A percentile compares a stretch with the other conserved stretches of the same genome.
phyloP scores from a whole-genome alignment of 768 basidiomycete species.

The Boletales sp. region DNA sequence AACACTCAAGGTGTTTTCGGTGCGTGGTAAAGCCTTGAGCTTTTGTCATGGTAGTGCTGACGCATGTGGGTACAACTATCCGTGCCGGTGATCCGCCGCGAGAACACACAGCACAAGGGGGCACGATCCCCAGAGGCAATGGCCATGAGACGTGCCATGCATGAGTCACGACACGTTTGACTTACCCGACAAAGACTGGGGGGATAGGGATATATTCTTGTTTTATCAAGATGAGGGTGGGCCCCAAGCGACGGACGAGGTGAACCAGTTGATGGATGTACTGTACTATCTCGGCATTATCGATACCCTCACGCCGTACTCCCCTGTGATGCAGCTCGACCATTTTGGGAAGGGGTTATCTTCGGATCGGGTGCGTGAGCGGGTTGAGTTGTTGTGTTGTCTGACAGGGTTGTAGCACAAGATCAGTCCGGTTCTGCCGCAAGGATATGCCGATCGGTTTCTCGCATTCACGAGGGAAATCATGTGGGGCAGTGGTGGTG shows the following conservation, averaged over 20 bases:
- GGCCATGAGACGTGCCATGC: slow-evolving; percentile 83
- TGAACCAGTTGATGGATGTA: slow-evolving; percentile 65
- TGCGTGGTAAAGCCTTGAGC: too few relatives aligned
- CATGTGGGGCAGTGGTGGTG: slow-evolving; percentile 81
- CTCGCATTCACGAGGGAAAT: slow-evolving; percentile 80
- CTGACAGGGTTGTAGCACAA: slow-evolving; percentile 60
- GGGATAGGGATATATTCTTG: slow-evolving; percentile 61
- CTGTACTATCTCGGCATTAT: slow-evolving; percentile 96
- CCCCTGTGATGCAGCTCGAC: slow-evolving; percentile 71
- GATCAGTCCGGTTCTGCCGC: slow-evolving; percentile 89
- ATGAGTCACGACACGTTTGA: slow-evolving; percentile 55
- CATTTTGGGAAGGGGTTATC: slow-evolving; percentile 89
- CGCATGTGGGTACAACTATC: too few relatives aligned
- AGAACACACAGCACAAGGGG: too few relatives aligned
- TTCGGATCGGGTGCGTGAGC: slow-evolving; percentile 73
- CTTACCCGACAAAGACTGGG: slow-evolving; percentile 61
- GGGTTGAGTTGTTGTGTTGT: background rate
- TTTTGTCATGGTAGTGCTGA: too few relatives aligned
- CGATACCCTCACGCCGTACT: slow-evolving; percentile 94
- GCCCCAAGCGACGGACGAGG: slow-evolving; percentile 83
- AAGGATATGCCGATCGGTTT: slow-evolving; percentile 87
- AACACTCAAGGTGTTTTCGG: slow-evolving; percentile 95
- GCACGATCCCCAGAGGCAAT: slow-evolving; percentile 67
- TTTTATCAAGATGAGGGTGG: slow-evolving; percentile 98
- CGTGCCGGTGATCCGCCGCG: too few relatives aligned